phyloP scores from a whole-genome alignment of 108 stramenopile species.

The Fragilariopsis cylindrus region DNA sequence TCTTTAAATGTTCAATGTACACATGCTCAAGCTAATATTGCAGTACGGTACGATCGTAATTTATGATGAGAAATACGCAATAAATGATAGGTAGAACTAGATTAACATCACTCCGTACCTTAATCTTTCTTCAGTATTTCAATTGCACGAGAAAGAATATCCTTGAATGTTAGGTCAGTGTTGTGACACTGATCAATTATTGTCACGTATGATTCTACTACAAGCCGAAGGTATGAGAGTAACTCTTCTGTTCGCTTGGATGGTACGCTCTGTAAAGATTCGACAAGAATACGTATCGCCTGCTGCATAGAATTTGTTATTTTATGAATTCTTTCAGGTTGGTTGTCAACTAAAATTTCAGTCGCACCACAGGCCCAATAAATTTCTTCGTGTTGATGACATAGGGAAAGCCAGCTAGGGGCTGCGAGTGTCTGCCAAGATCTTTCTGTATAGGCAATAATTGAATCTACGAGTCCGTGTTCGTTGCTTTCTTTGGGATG shows the following conservation, averaged over 20 bases:
- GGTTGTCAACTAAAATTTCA: not conserved
- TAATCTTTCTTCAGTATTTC: not conserved
- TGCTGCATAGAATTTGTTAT: not conserved
- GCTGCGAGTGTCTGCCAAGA: not conserved
- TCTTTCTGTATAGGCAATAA: not conserved
- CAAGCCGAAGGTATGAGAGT: not conserved
- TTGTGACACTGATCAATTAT: not conserved
- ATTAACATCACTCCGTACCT: too few species aligned
- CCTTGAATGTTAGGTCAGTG: not conserved
- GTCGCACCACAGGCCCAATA: constrained; percentile 3
- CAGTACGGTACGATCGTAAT: too few species aligned
- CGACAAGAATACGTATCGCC: not conserved
- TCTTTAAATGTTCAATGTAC: too few species aligned
- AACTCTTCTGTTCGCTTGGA: not conserved
- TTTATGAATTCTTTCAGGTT: not conserved
- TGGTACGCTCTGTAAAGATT: constrained; percentile 1
- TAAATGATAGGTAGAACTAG: too few species aligned
- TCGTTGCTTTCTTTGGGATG: not conserved
- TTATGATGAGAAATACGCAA: too few species aligned
- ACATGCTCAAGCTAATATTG: too few species aligned
- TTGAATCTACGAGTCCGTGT: not conserved
- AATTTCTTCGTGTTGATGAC: not conserved
- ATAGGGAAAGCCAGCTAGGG: not conserved
- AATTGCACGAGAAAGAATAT: not conserved
- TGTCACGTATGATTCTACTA: not conserved